Conservation (phyloP, 148 eudicot genomes). For the Mesembryanthemum crystallinum region DNA sequence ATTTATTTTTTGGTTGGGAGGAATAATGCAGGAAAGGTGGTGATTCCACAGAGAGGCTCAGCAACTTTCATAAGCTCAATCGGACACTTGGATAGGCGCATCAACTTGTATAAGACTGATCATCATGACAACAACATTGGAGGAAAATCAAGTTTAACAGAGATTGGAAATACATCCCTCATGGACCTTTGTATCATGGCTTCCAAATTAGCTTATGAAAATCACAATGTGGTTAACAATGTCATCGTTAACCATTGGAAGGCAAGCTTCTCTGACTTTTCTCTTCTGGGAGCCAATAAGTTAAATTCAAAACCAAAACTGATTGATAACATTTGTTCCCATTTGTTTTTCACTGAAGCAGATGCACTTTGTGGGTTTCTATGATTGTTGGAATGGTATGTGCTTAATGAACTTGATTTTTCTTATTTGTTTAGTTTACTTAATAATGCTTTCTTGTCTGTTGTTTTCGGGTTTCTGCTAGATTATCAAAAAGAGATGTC, state of each 20-base stretch:
- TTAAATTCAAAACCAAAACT: not conserved
- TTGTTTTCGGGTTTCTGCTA: conserved; percentile 16
- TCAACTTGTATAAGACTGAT: conserved; percentile 38
- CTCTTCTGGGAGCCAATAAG: too few relatives aligned
- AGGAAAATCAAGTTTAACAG: conserved; percentile 11
- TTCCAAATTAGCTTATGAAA: conserved; percentile 69
- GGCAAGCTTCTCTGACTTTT: conserved; percentile 23
- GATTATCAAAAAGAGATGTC: conserved; percentile 43
- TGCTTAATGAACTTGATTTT: not conserved
- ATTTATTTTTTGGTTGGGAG: not conserved
- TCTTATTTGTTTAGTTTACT: not conserved
- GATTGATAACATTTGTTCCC: not conserved
- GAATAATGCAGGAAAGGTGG: conserved; percentile 58
- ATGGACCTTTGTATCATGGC: conserved; percentile 80
- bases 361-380: conserved; percentile 78
- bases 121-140: conserved; percentile 12
- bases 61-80: conserved; percentile 67
- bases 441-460: not conserved
- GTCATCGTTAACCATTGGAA: conserved; percentile 55
- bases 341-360: conserved; percentile 19
- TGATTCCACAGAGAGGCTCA: conserved; percentile 59
- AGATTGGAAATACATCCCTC: conserved; percentile 27
- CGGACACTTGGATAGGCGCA: conserved; percentile 72
- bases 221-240: conserved; percentile 35
- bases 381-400: conserved; percentile 66